phyloP scores from a whole-genome alignment of 2,329 filamentous ascomycete genomes.

The Ophiognomonia clavigignenti-juglandacearum region DNA sequence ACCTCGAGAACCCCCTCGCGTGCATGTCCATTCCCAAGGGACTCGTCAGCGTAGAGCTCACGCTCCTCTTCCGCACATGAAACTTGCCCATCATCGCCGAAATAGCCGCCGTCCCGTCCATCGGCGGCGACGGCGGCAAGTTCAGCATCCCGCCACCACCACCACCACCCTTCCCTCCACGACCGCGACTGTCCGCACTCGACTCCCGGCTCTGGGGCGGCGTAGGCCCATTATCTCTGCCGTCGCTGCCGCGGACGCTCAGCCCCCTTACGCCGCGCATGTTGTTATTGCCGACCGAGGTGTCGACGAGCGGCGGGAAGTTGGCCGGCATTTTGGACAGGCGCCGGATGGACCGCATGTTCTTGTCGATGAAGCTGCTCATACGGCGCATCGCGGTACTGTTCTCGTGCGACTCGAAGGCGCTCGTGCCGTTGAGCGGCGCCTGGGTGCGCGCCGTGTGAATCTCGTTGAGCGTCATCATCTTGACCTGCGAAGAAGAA shows the following conservation, averaged over 20 bases:
- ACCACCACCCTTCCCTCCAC: conserved; percentile 12
- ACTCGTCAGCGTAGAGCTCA: background rate
- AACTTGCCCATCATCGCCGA: conserved; percentile 28
- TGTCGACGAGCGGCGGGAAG: conserved; percentile 23
- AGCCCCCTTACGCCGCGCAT: conserved; percentile 5
- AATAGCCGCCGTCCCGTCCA: conserved; percentile 25
- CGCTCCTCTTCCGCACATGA: conserved; percentile 18
- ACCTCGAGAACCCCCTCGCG: background rate
- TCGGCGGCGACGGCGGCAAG: conserved; percentile 24
- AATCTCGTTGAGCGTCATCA: conserved; percentile 35
- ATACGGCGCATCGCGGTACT: conserved; percentile 38
- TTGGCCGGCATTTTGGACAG: conserved; percentile 34
- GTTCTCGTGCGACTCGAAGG: conserved; percentile 37
- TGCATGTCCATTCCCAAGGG: background rate
- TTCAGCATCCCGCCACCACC: conserved; percentile 7
- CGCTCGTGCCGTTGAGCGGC: conserved; percentile 29
- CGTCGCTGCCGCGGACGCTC: conserved; percentile 7
- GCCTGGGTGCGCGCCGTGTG: conserved; percentile 32
- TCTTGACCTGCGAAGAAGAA: conserved; percentile 17
- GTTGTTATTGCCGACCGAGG: too few relatives aligned
- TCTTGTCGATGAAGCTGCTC: conserved; percentile 38
- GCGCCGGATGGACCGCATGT: conserved; percentile 37
- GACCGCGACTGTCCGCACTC: conserved; percentile 22
- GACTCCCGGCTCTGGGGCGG: conserved; percentile 30
- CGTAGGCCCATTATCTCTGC: conserved; percentile 20